A percentile compares a stretch with the other conserved stretches of the same genome.
Conservation (phyloP, 2,329 filamentous ascomycete species). For the Botrytis byssoidea region DNA sequence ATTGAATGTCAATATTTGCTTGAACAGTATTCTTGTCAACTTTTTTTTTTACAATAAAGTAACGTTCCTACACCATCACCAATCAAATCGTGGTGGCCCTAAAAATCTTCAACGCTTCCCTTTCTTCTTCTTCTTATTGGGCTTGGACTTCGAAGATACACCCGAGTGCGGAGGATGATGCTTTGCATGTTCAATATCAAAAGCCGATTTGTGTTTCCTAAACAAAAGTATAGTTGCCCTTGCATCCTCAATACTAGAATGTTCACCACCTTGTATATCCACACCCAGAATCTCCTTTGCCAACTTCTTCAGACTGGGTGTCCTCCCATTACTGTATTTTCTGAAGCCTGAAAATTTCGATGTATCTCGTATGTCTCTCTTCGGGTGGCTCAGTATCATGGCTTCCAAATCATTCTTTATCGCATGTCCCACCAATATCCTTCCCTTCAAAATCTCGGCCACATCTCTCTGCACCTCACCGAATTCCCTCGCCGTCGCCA, state of each 20-base stretch:
- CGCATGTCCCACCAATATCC: slow-evolving; percentile 81
- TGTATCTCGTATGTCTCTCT: slow-evolving; percentile 79
- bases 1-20: not conserved
- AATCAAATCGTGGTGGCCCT: not conserved
- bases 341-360: slow-evolving; percentile 73
- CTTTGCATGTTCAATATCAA: slow-evolving; percentile 77
- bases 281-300: slow-evolving; percentile 57
- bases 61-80: no score
- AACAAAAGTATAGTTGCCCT: slow-evolving; percentile 88
- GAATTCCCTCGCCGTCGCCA: slow-evolving; percentile 68
- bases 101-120: slow-evolving; percentile 27
- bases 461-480: slow-evolving; percentile 74
- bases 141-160: slow-evolving; percentile 24
- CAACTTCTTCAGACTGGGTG: slow-evolving; percentile 63
- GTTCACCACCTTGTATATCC: slow-evolving; percentile 62
- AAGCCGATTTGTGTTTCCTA: slow-evolving; percentile 75
- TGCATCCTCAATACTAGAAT: slow-evolving; percentile 76
- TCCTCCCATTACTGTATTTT: slow-evolving; percentile 64
- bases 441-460: slow-evolving; percentile 63
- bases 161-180: slow-evolving; percentile 52
- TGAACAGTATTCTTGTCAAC: not conserved
- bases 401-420: slow-evolving; percentile 74
- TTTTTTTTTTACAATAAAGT: no score
- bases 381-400: slow-evolving; percentile 75
- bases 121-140: slow-evolving; percentile 44